A percentile compares a stretch with the other conserved stretches of the same genome.
phyloP scores from a whole-genome alignment of 352 stramenopile species.

The Phytophthora macrochlamydospora region DNA sequence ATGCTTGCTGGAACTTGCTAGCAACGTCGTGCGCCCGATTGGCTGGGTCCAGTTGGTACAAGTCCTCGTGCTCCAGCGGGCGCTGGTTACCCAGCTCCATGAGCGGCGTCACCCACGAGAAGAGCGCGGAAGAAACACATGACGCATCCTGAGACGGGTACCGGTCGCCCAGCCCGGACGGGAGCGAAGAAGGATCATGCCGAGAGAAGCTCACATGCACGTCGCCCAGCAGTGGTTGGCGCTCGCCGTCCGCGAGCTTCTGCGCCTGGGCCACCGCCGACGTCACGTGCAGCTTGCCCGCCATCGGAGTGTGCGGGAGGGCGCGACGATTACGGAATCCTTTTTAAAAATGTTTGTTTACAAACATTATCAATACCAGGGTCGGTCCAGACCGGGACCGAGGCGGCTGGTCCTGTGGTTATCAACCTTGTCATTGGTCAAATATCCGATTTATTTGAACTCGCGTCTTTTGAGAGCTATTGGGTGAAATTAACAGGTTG shows the following conservation, averaged over 20 bases:
- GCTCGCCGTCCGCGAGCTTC: constrained; percentile 17
- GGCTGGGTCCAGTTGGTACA: constrained; percentile 67
- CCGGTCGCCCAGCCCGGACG: constrained; percentile 45
- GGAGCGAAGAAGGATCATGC: not conserved
- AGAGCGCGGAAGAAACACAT: constrained; percentile 61
- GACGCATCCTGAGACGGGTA: constrained; percentile 64
- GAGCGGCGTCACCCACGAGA: constrained; percentile 79
- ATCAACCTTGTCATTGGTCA: too few species aligned
- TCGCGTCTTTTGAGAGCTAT: too few species aligned
- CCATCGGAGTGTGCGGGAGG: constrained; percentile 17
- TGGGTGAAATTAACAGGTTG: too few species aligned
- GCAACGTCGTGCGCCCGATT: constrained; percentile 52
- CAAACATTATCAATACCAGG: too few species aligned
- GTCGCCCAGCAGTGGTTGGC: constrained; percentile 31
- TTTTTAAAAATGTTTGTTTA: too few species aligned
- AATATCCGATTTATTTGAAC: too few species aligned
- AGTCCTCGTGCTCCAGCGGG: constrained; percentile 66
- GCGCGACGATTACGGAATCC: not conserved
- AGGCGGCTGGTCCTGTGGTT: too few species aligned
- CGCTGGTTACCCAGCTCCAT: constrained; percentile 75
- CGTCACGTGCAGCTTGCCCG: constrained; percentile 30
- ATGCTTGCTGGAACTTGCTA: constrained; percentile 47
- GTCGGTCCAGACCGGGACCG: too few species aligned
- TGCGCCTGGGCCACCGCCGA: constrained; percentile 9
- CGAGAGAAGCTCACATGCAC: constrained; percentile 28